phyloP scores from a whole-genome alignment of 2,329 filamentous ascomycete species.

The Nemania bipapillata region DNA sequence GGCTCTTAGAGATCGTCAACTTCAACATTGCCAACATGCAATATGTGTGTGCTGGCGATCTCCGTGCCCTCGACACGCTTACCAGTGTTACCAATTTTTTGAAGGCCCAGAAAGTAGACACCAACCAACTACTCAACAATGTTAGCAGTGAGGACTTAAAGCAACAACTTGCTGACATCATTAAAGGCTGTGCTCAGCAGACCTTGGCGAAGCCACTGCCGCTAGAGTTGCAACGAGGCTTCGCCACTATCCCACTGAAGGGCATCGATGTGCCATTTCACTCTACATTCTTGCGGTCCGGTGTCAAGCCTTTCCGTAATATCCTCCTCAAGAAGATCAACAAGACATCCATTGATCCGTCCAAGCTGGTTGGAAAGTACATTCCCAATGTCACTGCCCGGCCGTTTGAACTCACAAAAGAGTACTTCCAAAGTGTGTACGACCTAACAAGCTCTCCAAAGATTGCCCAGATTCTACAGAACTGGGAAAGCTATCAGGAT shows the following conservation, averaged over 20 bases:
- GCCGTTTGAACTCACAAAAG: constrained; percentile 94
- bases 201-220: constrained; percentile 90
- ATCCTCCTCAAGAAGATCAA: constrained; percentile 99
- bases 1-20: constrained; percentile 99
- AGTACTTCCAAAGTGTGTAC: constrained; percentile 99
- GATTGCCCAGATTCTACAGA: constrained; percentile 83
- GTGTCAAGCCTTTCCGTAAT: constrained; percentile 97
- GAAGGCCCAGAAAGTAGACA: constrained; percentile 97
- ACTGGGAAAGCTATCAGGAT: constrained; percentile 81
- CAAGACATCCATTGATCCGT: constrained; percentile 97
- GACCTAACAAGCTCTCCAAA: constrained; percentile 84
- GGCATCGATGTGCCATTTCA: constrained; percentile 99
- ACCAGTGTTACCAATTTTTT: constrained; percentile 91
- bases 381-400: constrained; percentile 98
- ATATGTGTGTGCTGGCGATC: constrained; percentile 77
- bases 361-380: constrained; percentile 97
- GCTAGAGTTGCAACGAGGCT: constrained; percentile 90
- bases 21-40: constrained; percentile 84
- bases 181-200: constrained; percentile 84
- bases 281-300: constrained; percentile 95
- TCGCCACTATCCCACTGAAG: constrained; percentile 94
- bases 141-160: constrained; percentile 91
- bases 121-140: constrained; percentile 88
- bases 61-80: constrained; percentile 76
- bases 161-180: constrained; percentile 87